Conservation (phyloP, 106 monocot genomes). For the Platanthera guangdongensis region DNA sequence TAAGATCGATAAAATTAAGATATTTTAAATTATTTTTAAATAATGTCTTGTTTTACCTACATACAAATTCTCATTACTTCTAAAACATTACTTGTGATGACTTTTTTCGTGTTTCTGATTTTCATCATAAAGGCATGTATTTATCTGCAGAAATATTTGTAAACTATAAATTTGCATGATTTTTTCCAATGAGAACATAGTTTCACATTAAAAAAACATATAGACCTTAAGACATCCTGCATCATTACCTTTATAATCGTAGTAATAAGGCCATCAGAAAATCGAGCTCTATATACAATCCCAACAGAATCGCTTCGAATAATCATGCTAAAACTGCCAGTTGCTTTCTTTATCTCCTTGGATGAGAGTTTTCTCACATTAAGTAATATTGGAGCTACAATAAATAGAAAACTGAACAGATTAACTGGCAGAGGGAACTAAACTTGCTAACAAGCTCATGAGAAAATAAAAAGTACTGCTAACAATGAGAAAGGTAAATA, state of each 20-base stretch:
- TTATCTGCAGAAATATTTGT: too few species aligned
- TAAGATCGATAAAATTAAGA: too few species aligned
- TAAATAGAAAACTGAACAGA: neutral
- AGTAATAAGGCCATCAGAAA: conserved; percentile 63
- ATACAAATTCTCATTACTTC: too few species aligned
- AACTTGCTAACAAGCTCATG: neutral
- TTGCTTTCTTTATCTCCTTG: conserved; percentile 75
- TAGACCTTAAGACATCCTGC: too few species aligned
- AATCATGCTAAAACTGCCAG: conserved; percentile 56
- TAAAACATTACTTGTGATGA: too few species aligned
- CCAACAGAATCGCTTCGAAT: conserved; percentile 47
- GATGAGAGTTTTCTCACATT: conserved; percentile 36
- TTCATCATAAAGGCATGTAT: too few species aligned
- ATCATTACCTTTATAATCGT: conserved; percentile 24
- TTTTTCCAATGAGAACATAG: too few species aligned
- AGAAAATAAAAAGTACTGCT: neutral
- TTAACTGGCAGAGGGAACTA: neutral
- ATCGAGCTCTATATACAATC: conserved; percentile 63
- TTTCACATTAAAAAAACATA: too few species aligned
- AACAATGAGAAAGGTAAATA: neutral
- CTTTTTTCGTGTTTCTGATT: too few species aligned
- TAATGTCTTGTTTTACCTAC: too few species aligned
- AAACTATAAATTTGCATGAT: too few species aligned
- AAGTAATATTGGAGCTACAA: conserved; percentile 1
- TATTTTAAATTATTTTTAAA: neutral